Percentiles rank a stretch among this genome's conserved stretches.
phyloP scores from a whole-genome alignment of 2,329 filamentous ascomycete genomes.

The Gliomastix tumulicola region DNA sequence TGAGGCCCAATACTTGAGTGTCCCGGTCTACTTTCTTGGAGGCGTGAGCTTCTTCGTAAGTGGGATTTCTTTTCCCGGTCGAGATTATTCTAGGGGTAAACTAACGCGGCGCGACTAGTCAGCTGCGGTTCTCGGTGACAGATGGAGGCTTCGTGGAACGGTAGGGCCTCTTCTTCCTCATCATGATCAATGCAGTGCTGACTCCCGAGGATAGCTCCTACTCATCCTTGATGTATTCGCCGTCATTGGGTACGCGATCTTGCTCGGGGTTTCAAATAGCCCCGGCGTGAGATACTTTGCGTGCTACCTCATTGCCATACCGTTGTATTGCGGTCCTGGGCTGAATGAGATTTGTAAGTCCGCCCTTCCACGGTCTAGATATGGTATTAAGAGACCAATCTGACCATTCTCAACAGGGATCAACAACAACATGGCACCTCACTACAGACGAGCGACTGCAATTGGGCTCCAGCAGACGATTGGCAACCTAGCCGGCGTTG shows the following conservation, averaged over 20 bases:
- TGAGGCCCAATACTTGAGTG: conserved; percentile 44
- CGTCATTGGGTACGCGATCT: conserved; percentile 36
- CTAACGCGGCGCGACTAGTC: too few species aligned
- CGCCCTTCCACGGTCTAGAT: neutral
- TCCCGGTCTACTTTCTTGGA: conserved; percentile 48
- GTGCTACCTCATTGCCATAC: conserved; percentile 38
- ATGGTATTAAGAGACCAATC: too few species aligned
- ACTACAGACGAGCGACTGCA: conserved; percentile 36
- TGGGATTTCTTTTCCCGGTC: too few species aligned
- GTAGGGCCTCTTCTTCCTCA: neutral
- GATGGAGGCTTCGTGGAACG: neutral
- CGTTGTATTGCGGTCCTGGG: conserved; percentile 39
- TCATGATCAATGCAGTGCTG: too few species aligned
- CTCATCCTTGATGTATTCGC: conserved; percentile 12
- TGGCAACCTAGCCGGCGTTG: conserved; percentile 37
- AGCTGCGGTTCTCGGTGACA: neutral
- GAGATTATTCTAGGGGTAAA: too few species aligned
- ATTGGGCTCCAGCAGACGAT: conserved; percentile 37
- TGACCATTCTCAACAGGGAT: conserved; percentile 17
- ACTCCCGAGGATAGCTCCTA: neutral
- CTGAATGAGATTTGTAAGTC: conserved; percentile 29
- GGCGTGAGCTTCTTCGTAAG: conserved; percentile 32
- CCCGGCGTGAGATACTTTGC: conserved; percentile 42
- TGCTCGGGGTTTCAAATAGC: conserved; percentile 38
- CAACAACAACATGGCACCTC: conserved; percentile 34